A percentile compares a stretch with the other conserved stretches of the same genome.
Evolutionary conservation across 129 eudicot species (phyloP).

Genomic region (Apium graveolens): DNA sequence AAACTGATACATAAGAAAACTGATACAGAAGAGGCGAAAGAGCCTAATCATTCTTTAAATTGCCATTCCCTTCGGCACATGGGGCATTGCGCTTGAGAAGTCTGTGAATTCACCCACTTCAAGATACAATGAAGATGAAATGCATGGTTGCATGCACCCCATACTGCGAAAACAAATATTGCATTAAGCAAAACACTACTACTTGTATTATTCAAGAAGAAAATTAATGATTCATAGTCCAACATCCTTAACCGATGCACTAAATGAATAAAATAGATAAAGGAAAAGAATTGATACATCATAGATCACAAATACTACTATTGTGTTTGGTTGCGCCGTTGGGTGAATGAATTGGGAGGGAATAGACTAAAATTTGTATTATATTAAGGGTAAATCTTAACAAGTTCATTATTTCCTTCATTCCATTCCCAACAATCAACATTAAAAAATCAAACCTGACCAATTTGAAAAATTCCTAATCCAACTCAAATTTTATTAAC

Average conservation of each 20-base stretch:
- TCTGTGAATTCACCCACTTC: slow-evolving; percentile 97
- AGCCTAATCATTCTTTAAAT: slow-evolving; percentile 48
- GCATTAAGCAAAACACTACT: background rate
- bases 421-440: too few relatives aligned
- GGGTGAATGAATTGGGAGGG: background rate
- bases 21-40: background rate
- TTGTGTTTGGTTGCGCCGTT: background rate
- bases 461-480: too few relatives aligned
- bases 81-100: slow-evolving; percentile 90
- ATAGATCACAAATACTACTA: background rate
- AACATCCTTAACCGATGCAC: background rate
- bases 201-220: background rate
- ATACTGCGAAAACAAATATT: slow-evolving; percentile 43
- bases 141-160: slow-evolving; percentile 99
- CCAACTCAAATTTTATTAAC: too few relatives aligned
- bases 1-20: background rate
- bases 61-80: slow-evolving; percentile 97
- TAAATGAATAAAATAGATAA: background rate
- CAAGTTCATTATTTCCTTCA: too few relatives aligned
- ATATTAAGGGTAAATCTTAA: background rate
- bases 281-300: background rate
- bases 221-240: background rate
- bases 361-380: too few relatives aligned
- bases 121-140: slow-evolving; percentile 93
- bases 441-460: too few relatives aligned